A percentile compares a stretch with the other conserved stretches of the same genome.
Conservation (phyloP, 2,329 filamentous ascomycete species). For the Alternaria infectoria region DNA sequence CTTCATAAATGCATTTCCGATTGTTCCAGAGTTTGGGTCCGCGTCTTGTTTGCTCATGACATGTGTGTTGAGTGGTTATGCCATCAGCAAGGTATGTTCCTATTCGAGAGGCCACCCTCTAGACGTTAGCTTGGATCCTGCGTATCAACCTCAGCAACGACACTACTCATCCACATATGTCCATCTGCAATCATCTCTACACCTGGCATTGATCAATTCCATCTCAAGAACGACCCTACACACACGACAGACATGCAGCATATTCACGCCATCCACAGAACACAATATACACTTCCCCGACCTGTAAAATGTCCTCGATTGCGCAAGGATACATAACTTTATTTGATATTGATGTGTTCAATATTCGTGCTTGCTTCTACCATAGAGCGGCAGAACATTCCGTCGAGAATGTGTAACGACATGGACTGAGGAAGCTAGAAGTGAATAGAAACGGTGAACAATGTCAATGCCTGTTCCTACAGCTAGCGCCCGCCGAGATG, state of each 20-base stretch:
- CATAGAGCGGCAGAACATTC: neutral
- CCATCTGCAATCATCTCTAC: neutral
- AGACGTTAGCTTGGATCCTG: neutral
- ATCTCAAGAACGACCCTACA: neutral
- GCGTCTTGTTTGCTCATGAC: neutral
- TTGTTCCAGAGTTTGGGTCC: neutral
- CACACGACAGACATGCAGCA: neutral
- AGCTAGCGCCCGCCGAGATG: neutral
- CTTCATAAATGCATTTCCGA: constrained; percentile 8
- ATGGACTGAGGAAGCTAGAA: neutral
- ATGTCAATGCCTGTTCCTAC: neutral
- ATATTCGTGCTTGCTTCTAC: neutral
- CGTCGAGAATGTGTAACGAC: neutral
- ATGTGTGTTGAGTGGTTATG: neutral
- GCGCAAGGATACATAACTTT: neutral
- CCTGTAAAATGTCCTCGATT: neutral
- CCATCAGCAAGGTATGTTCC: neutral
- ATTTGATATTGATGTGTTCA: neutral
- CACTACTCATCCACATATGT: neutral
- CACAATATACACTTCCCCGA: neutral
- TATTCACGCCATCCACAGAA: neutral
- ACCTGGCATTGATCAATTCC: neutral
- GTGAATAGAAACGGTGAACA: neutral
- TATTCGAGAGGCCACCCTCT: neutral
- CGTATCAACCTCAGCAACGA: neutral